Evolutionary conservation across 2,329 filamentous ascomycete species (phyloP).

Genomic region (Zasmidium citrigriseum): DNA sequence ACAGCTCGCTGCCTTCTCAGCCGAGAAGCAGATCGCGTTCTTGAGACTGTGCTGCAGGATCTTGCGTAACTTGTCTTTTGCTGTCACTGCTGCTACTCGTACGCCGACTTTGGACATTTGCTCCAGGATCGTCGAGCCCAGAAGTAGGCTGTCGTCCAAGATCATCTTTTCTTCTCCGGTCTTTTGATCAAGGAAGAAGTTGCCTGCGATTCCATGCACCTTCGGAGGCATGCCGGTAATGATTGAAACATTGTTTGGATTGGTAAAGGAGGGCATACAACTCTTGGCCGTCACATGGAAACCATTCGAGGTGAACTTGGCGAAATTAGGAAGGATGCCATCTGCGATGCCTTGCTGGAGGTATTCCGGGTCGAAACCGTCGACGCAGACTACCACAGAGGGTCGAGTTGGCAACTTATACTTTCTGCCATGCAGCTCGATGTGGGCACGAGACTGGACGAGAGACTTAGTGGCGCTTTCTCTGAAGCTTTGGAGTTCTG

Average conservation of each 20-base stretch:
- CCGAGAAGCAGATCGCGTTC: conserved; percentile 43
- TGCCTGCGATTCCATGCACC: conserved; percentile 46
- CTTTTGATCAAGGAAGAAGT: conserved; percentile 45
- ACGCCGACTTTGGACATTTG: conserved; percentile 43
- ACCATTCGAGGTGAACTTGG: conserved; percentile 34
- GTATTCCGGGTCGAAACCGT: conserved; percentile 49
- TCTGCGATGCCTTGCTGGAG: conserved; percentile 37
- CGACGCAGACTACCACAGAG: conserved; percentile 45
- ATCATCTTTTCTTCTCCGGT: conserved; percentile 46
- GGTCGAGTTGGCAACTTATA: conserved; percentile 38
- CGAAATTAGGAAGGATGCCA: conserved; percentile 39
- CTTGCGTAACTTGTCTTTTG: conserved; percentile 48
- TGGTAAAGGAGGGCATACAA: conserved; percentile 49
- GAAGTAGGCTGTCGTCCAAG: conserved; percentile 42
- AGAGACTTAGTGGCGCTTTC: conserved; percentile 19
- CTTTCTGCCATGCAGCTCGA: conserved; percentile 30
- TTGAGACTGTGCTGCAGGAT: conserved; percentile 43
- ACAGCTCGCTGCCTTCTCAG: conserved; percentile 35
- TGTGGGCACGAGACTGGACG: neutral
- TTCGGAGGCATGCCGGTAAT: conserved; percentile 45
- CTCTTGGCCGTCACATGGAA: conserved; percentile 43
- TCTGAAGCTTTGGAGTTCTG: conserved; percentile 16
- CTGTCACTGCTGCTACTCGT: conserved; percentile 46
- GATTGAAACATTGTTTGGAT: conserved; percentile 49
- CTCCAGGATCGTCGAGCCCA: conserved; percentile 45